Percentiles rank a stretch among this genome's conserved stretches.
Conservation (phyloP, 495 filamentous ascomycete genomes). For the Aspergillus hancockii region DNA sequence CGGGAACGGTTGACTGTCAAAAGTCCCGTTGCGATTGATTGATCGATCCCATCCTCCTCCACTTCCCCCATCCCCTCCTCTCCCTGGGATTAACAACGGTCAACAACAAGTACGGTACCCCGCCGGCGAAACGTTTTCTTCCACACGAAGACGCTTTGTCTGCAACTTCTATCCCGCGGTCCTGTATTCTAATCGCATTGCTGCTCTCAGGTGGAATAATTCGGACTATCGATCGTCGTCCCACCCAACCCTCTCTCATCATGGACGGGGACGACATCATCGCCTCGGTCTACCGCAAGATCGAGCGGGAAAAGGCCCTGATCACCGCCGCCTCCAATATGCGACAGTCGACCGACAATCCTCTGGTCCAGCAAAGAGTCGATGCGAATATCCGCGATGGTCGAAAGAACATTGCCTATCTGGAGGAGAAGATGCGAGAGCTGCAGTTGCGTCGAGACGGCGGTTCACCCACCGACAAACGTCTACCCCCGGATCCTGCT, state of each 20-base stretch:
- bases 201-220: background rate
- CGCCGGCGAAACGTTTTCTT: background rate
- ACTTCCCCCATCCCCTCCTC: slow-evolving; percentile 13
- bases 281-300: slow-evolving; percentile 91
- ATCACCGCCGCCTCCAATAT: slow-evolving; percentile 93
- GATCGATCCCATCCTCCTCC: slow-evolving; percentile 11
- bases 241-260: slow-evolving; percentile 30
- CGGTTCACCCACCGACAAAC: slow-evolving; percentile 41
- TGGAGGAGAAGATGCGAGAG: slow-evolving; percentile 87
- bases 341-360: slow-evolving; percentile 93
- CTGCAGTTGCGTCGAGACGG: slow-evolving; percentile 73
- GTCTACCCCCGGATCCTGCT: slow-evolving; percentile 31
- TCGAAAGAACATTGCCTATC: slow-evolving; percentile 86
- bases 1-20: slow-evolving; percentile 8
- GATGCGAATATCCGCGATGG: slow-evolving; percentile 93
- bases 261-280: slow-evolving; percentile 73
- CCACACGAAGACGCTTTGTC: background rate
- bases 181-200: slow-evolving; percentile 3
- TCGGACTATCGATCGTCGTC: slow-evolving; percentile 9
- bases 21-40: slow-evolving; percentile 13
- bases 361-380: slow-evolving; percentile 79
- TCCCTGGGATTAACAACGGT: slow-evolving; percentile 2
- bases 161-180: background rate
- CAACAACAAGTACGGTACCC: slow-evolving; percentile 2
- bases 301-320: slow-evolving; percentile 93